Base-by-base conservation (phyloP, 2,329 filamentous ascomycete species). In the Magnaporthiopsis rhizophila region DNA sequence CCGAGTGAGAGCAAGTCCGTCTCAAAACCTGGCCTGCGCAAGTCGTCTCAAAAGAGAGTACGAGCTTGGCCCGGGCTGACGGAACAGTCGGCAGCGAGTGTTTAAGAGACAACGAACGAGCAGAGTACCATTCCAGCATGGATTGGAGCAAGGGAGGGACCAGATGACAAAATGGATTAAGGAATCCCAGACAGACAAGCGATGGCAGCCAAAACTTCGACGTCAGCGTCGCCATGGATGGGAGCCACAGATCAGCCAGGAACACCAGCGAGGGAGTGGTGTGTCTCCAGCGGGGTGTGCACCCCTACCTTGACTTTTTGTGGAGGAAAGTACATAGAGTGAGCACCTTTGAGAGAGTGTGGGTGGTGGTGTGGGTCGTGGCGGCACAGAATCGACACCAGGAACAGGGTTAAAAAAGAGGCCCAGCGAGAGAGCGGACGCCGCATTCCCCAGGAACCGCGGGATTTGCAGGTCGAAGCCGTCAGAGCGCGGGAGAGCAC, bases 21-120 rank as follows among this genome's bases (percentile, higher is more conserved):
- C 38, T 36, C 12, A 9, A 36, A 36, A 8, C 38, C 15, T 59
- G 58, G 58, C 30, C 26, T 62, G 13, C 61, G 61, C 45, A 53
- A 53, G 61, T 53, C 61, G 61, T 15, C 61, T 53, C 61, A 28
- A 60, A n/a, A 34, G 13, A 60, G 58, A 60, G 58, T 36, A 18
- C 32, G 58, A 18, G 58, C 30, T 30, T 34, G 30, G 58, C 21
- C 58, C 21, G 45, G 45, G 8, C 45, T n/a, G 45, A 24, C 45
- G 45, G 45, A 53, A 24, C 45, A 53, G 45, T 21, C 45, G 45
- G 45, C 45, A n/a, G 45, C 8, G 45, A 53, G 45, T 50, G 45
- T n/a, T 45, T 45, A 26, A 50, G 58, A 59, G 58, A 21, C 28
- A 12, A 36, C 18, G 28, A 26, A 30, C 30, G 30, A 60, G 36